Evolutionary conservation across 1,284 basidiomycete genomes (phyloP).

Genomic region (Cryptococcus maquisensis): DNA sequence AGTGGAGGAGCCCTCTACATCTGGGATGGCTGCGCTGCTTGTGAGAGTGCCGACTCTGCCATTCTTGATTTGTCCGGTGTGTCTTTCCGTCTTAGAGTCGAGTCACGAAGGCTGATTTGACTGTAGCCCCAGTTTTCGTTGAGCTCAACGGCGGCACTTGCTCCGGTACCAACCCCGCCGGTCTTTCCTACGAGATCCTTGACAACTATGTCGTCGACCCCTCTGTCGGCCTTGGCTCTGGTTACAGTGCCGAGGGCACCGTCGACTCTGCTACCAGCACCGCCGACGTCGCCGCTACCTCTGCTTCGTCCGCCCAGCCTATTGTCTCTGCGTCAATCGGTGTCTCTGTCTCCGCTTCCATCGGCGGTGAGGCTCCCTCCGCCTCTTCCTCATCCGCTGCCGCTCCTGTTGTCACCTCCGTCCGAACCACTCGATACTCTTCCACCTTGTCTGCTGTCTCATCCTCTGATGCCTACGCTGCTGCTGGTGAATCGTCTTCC

Average conservation of each 20-base stretch:
- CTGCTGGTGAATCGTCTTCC: not conserved
- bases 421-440: not conserved
- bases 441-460: not conserved
- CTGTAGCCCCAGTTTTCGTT: constrained; percentile 7
- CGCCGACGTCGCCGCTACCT: not conserved
- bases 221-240: constrained; percentile 9
- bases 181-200: constrained; percentile 26
- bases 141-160: constrained; percentile 17
- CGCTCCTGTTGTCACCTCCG: not conserved
- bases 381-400: not conserved
- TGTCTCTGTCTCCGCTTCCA: not conserved
- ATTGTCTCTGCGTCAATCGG: not conserved
- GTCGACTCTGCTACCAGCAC: not conserved
- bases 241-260: not conserved
- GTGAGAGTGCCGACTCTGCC: constrained; percentile 6
- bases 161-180: constrained; percentile 26
- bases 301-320: not conserved
- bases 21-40: constrained; percentile 33
- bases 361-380: not conserved
- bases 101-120: not conserved
- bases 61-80: constrained; percentile 33
- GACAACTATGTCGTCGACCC: constrained; percentile 20
- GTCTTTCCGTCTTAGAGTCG: not conserved
- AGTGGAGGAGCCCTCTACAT: constrained; percentile 31
- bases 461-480: not conserved